phyloP scores from a whole-genome alignment of 192 early-diverging fungal species.

The Umbelopsis sp. region DNA sequence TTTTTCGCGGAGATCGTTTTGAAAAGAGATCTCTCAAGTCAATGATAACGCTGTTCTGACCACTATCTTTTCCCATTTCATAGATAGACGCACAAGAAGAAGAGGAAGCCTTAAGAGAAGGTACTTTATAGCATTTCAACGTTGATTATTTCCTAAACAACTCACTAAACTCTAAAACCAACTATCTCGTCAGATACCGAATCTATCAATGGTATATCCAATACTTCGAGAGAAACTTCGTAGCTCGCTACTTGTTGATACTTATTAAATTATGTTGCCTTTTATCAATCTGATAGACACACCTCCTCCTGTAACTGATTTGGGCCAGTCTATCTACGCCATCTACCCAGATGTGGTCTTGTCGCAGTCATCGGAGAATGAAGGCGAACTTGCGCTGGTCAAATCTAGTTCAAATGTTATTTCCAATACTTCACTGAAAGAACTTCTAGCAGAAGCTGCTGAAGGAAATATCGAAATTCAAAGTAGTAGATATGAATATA shows the following conservation, averaged over 20 bases:
- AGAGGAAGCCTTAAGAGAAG: constrained; percentile 13
- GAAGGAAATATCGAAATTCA: constrained; percentile 7
- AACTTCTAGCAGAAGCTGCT: constrained; percentile 34
- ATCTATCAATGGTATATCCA: neutral
- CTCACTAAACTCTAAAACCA: neutral
- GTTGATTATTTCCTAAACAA: neutral
- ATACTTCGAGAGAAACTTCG: neutral
- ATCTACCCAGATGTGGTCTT: constrained; percentile 16
- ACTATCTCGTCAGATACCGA: neutral
- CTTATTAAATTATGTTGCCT: too few relatives aligned
- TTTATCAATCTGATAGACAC: neutral
- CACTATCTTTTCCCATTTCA: neutral
- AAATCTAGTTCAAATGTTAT: neutral
- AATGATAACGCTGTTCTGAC: neutral
- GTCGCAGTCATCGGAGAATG: constrained; percentile 19
- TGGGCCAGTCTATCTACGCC: constrained; percentile 30
- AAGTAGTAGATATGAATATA: neutral
- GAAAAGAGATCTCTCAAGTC: neutral
- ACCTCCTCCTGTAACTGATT: constrained; percentile 1
- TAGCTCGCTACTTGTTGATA: too few relatives aligned
- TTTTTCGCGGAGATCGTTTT: neutral
- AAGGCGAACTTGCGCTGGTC: constrained; percentile 8
- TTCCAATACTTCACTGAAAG: constrained; percentile 17
- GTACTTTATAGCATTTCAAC: neutral
- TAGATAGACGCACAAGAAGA: constrained; percentile 35